Conservation (phyloP, 495 filamentous ascomycete species). For the Cladorrhinum samala region DNA sequence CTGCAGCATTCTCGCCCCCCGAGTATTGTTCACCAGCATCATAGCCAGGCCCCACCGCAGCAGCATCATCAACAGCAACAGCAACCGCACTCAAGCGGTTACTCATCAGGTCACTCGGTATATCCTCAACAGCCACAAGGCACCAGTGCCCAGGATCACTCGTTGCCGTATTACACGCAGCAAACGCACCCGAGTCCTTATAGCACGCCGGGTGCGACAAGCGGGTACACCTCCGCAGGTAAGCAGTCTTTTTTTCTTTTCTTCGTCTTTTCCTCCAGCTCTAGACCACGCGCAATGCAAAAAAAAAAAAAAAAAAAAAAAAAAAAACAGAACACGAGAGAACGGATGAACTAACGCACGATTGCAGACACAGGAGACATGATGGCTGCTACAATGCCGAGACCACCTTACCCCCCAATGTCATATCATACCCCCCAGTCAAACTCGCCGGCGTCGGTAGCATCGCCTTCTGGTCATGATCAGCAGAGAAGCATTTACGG, state of each 20-base stretch:
- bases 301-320: neutral
- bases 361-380: slow-evolving; percentile 72
- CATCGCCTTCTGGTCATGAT: slow-evolving; percentile 83
- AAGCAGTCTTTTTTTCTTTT: slow-evolving; percentile 34
- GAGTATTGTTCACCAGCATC: slow-evolving; percentile 60
- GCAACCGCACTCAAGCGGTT: slow-evolving; percentile 48
- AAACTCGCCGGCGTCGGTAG: slow-evolving; percentile 91
- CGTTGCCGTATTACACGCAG: slow-evolving; percentile 63
- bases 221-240: slow-evolving; percentile 76
- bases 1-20: slow-evolving; percentile 59
- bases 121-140: slow-evolving; percentile 47
- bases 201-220: slow-evolving; percentile 61
- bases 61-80: slow-evolving; percentile 37
- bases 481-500: slow-evolving; percentile 81
- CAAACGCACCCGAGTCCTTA: slow-evolving; percentile 52
- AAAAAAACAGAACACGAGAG: neutral
- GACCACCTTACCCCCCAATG: slow-evolving; percentile 79
- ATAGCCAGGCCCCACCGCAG: slow-evolving; percentile 42
- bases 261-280: neutral
- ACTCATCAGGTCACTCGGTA: slow-evolving; percentile 50
- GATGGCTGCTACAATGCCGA: slow-evolving; percentile 91
- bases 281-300: too few relatives aligned
- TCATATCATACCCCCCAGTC: slow-evolving; percentile 91
- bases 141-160: slow-evolving; percentile 51
- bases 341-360: slow-evolving; percentile 20